These are phyloP conservation scores for Arthroderma sp. DNA, from an alignment of 2,329 filamentous ascomycete genomes.

Conservation along the genomic window DNA sequence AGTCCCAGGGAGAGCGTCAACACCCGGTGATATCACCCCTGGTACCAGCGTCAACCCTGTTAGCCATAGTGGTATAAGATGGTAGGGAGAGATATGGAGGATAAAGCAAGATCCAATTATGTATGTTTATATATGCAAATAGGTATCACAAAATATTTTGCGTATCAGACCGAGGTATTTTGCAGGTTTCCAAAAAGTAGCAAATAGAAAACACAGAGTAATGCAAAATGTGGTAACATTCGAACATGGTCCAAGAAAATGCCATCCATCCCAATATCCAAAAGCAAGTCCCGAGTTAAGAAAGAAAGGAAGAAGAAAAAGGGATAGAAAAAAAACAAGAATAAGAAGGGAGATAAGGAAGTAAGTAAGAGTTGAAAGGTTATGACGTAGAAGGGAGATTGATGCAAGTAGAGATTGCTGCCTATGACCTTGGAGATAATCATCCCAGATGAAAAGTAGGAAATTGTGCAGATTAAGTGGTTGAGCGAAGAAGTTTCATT, in stretches of 20 bases:
- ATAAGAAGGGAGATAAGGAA: background rate
- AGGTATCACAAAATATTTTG: no score
- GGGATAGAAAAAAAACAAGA: slow-evolving; percentile 2
- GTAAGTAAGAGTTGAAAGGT: background rate
- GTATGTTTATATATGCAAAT: no score
- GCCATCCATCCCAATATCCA: background rate
- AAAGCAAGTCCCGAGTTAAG: background rate
- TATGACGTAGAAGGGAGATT: background rate
- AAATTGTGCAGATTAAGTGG: background rate
- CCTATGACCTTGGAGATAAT: background rate
- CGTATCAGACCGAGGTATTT: no score
- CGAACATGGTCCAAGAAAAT: background rate
- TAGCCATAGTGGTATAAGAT: no score
- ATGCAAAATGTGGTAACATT: background rate
- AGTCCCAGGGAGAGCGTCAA: no score
- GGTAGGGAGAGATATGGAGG: no score
- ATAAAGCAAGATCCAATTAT: no score
- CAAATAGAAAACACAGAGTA: no score
- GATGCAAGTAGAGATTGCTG: background rate
- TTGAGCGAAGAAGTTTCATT: background rate
- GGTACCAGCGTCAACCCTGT: no score
- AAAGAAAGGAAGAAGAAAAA: background rate
- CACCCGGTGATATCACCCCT: no score
- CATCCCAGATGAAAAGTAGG: background rate
- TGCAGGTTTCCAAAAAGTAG: no score